These are phyloP conservation scores for Acanthamoeba sp. DNA, from an alignment of 208 protist genomes.

Conservation along the genomic window DNA sequence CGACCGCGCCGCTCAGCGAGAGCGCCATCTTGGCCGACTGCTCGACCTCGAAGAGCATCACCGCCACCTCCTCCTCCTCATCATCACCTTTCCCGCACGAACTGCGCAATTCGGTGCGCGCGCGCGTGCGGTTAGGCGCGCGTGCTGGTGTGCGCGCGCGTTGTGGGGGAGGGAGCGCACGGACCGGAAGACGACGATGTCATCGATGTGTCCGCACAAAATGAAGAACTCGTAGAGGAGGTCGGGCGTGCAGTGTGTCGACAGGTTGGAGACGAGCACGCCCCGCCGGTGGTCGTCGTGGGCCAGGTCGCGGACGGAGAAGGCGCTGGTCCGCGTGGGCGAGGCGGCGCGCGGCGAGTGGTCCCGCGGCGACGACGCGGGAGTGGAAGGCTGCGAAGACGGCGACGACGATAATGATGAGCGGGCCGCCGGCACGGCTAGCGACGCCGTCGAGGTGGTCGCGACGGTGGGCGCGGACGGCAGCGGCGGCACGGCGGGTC, in stretches of 20 bases:
- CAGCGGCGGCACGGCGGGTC: neutral
- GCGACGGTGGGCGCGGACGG: no score
- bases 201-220: slow-evolving; percentile 20
- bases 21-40: neutral
- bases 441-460: no score
- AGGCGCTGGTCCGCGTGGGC: neutral
- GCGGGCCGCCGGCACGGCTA: no score
- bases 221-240: slow-evolving; percentile 4
- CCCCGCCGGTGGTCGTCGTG: neutral
- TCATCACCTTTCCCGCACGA: neutral
- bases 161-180: neutral
- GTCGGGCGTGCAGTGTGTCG: neutral
- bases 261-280: neutral
- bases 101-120: neutral
- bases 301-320: neutral
- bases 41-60: slow-evolving; percentile 14
- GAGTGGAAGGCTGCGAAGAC: neutral
- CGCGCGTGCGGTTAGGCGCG: neutral
- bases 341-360: neutral
- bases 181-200: neutral
- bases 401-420: neutral
- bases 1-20: slow-evolving; percentile 15
- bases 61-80: neutral
- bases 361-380: no score
- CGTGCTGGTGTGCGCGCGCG: neutral